These are phyloP conservation scores for Rhododendron simsii DNA, from an alignment of 148 eudicot genomes.

Conservation along the genomic window DNA sequence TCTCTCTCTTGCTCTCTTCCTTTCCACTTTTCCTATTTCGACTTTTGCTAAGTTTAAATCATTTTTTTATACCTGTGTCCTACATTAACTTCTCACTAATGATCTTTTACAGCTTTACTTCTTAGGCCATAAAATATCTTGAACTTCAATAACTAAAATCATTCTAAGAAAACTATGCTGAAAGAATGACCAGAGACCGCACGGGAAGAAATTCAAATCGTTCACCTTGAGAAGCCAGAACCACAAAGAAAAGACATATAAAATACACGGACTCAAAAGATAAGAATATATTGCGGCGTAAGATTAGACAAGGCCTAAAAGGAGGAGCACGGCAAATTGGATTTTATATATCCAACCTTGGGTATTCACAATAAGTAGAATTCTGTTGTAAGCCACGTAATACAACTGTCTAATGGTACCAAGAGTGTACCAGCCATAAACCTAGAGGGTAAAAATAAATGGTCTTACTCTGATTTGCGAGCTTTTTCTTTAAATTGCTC, in stretches of 20 bases:
- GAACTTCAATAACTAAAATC: not conserved
- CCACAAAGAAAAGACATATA: not conserved
- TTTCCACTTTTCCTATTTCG: not conserved
- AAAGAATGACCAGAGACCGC: not conserved
- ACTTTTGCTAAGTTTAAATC: not conserved
- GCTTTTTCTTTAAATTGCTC: slow-evolving; percentile 98
- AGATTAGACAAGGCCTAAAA: not conserved
- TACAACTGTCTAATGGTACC: not conserved
- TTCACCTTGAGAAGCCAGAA: not conserved
- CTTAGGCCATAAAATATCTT: not conserved
- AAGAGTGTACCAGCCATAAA: not conserved
- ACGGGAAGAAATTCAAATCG: not conserved
- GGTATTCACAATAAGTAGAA: not conserved
- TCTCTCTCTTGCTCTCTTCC: not conserved
- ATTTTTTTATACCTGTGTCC: not conserved
- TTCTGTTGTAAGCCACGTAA: not conserved
- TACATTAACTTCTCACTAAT: not conserved
- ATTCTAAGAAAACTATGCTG: not conserved
- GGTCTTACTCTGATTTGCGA: slow-evolving; percentile 95
- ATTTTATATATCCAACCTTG: not conserved
- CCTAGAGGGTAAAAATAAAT: slow-evolving; percentile 1
- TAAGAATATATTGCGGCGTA: not conserved
- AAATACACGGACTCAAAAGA: not conserved
- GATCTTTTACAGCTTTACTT: not conserved
- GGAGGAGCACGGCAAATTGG: not conserved